Conservation (phyloP, 108 stramenopile genomes). For the Pseudonitzschia multiseries region DNA sequence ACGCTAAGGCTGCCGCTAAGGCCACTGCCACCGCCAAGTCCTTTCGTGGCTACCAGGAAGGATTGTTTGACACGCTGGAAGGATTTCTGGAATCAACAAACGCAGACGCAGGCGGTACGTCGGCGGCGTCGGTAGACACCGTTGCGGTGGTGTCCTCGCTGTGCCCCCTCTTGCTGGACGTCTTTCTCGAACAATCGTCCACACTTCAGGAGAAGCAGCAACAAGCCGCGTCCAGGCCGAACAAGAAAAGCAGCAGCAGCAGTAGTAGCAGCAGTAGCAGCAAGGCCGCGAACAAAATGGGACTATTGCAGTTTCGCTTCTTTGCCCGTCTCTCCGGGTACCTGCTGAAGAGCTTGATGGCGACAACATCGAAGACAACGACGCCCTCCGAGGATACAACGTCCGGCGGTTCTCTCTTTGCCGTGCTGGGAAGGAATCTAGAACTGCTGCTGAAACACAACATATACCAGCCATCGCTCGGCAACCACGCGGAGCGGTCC, state of each 20-base stretch:
- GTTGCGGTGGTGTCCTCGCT: background rate
- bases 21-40: slow-evolving; percentile 7
- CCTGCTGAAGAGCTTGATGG: slow-evolving; percentile 8
- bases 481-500: slow-evolving; percentile 43
- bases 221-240: slow-evolving; percentile 9
- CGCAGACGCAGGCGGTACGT: too few relatives aligned
- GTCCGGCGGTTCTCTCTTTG: slow-evolving; percentile 18
- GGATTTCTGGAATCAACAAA: background rate
- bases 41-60: slow-evolving; percentile 50
- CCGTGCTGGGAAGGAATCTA: slow-evolving; percentile 36
- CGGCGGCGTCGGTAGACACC: background rate
- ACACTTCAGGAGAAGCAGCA: slow-evolving; percentile 17
- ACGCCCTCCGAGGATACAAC: background rate
- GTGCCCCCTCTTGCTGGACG: slow-evolving; percentile 16
- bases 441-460: slow-evolving; percentile 52
- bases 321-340: slow-evolving; percentile 22
- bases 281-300: slow-evolving; percentile 17
- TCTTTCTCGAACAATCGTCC: slow-evolving; percentile 26
- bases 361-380: too few relatives aligned
- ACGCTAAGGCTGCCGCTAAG: background rate
- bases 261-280: too few relatives aligned
- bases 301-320: slow-evolving; percentile 31
- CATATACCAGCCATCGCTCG: slow-evolving; percentile 65
- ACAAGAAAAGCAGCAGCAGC: slow-evolving; percentile 28
- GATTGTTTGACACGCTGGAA: slow-evolving; percentile 20